These are phyloP conservation scores for Acanthamoeba lugdunensis DNA, from an alignment of 208 protist genomes.

Conservation along the genomic window DNA sequence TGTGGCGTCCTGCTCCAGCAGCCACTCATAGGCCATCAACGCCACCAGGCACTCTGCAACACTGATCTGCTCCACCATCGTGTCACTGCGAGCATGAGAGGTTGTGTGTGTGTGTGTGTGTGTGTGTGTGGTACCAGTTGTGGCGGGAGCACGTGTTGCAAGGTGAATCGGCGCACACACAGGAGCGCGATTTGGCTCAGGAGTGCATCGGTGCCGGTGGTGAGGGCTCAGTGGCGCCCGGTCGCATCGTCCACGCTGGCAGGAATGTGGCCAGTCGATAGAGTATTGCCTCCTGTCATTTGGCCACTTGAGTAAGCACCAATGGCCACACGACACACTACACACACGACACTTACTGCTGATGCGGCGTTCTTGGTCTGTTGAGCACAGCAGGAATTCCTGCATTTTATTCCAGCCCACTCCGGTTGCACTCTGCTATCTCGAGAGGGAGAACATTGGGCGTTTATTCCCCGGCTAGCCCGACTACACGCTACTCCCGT, in stretches of 20 bases:
- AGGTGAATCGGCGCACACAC: not conserved
- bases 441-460: too few relatives aligned
- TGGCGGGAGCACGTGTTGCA: not conserved
- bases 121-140: constrained; percentile 19
- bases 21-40: not conserved
- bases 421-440: too few relatives aligned
- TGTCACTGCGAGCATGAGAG: not conserved
- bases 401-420: too few relatives aligned
- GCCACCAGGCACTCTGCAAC: not conserved
- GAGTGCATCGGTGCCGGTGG: not conserved
- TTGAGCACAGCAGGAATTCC: not conserved
- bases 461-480: too few relatives aligned
- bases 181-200: not conserved
- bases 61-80: not conserved
- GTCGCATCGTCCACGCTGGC: constrained; percentile 7
- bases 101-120: too few relatives aligned
- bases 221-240: not conserved
- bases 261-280: not conserved
- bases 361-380: not conserved
- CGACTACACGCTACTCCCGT: too few relatives aligned
- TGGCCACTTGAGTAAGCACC: too few relatives aligned
- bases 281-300: not conserved
- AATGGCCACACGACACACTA: too few relatives aligned
- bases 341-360: not conserved
- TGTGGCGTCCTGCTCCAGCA: not conserved